These are phyloP conservation scores for Cercospora nicotianae DNA, from an alignment of 2,329 filamentous ascomycete genomes.

Conservation along the genomic window DNA sequence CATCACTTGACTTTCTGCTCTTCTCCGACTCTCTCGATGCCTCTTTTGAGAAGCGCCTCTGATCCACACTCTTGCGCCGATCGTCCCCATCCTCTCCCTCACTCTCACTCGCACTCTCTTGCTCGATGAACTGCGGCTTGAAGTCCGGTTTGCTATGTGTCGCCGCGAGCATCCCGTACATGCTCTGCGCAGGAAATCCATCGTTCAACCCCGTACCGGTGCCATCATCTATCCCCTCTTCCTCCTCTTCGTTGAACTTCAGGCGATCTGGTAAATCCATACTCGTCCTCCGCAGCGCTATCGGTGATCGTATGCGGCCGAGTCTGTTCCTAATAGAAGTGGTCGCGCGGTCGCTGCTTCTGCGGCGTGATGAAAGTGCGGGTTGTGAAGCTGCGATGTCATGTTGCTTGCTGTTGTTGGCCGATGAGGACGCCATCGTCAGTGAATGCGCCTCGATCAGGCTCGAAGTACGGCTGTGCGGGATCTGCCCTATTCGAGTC, in stretches of 20 bases:
- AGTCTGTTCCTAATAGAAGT: slow-evolving; percentile 4
- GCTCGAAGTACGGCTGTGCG: neutral
- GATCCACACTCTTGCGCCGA: slow-evolving; percentile 13
- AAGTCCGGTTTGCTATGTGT: slow-evolving; percentile 82
- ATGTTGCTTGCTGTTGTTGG: slow-evolving; percentile 9
- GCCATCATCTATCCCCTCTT: slow-evolving; percentile 26
- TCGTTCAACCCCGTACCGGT: slow-evolving; percentile 28
- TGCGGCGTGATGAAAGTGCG: slow-evolving; percentile 6
- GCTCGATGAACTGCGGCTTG: slow-evolving; percentile 55
- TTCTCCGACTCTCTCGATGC: slow-evolving; percentile 2
- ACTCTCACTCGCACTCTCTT: slow-evolving; percentile 75
- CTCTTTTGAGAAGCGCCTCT: slow-evolving; percentile 15
- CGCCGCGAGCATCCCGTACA: slow-evolving; percentile 89
- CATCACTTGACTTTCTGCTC: neutral
- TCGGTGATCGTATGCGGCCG: slow-evolving; percentile 9
- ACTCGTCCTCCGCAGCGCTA: slow-evolving; percentile 3
- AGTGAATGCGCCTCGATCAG: neutral
- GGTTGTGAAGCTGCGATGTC: slow-evolving; percentile 15
- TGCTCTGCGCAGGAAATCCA: slow-evolving; percentile 83
- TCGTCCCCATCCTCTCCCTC: slow-evolving; percentile 30
- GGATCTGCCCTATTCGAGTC: neutral
- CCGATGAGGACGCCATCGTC: slow-evolving; percentile 16
- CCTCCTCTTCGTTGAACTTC: slow-evolving; percentile 22
- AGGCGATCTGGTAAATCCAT: slow-evolving; percentile 27
- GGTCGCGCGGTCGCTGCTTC: slow-evolving; percentile 7